Evolutionary conservation across 768 basidiomycete species (phyloP), one percentile per base, ranked within the genome.

Genomic region (Leccinum broughii): DNA sequence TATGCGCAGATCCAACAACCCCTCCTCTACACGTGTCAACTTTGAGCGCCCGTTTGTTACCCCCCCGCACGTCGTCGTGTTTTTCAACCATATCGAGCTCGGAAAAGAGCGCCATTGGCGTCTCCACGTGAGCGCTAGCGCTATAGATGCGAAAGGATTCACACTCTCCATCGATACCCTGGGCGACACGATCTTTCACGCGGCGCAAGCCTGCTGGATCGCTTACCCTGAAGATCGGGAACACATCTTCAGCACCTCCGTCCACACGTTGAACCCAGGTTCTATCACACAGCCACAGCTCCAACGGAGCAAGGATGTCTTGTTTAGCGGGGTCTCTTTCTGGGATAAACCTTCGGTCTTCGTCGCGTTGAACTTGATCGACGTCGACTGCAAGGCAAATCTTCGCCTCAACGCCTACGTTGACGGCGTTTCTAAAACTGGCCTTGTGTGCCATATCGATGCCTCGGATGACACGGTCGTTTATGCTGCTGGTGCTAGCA

Each of bases 331-430:
- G 5, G 57, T 41, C 26, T 52, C 48, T 17, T 66, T 66, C n/a
- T 61, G 59, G 66, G 55, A 63, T 49, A 52, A 55, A 2, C 66
- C 66, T 1, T 48, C 14, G 9, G 67, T 68, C 6, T 68, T 68
- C 22, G 39, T 68, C 17, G 64, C 64, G 5, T 46, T 63, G 55
- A 68, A 68, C 49, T 53, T 11, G 15, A 32, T 68, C 37, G 55
- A 68, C 50, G 11, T 68, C 0, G 58, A 54, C 34, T 50, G 44
- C 55, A 41, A 24, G 41, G 41, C 46, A 0, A 58, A 52, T 58
- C 55, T 68, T 14, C 67, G 67, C 22, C 5, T 68, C 10, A 46
- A 32, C 0, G 26, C 67, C 5, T 66, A 66, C 8, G 67, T 63
- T 0, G 49, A 66, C n/a, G 51, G 28, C 0, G 51, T 63, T 55